These are phyloP conservation scores for Leccinum uliginosum DNA, from an alignment of 768 basidiomycete species.

Conservation along the genomic window DNA sequence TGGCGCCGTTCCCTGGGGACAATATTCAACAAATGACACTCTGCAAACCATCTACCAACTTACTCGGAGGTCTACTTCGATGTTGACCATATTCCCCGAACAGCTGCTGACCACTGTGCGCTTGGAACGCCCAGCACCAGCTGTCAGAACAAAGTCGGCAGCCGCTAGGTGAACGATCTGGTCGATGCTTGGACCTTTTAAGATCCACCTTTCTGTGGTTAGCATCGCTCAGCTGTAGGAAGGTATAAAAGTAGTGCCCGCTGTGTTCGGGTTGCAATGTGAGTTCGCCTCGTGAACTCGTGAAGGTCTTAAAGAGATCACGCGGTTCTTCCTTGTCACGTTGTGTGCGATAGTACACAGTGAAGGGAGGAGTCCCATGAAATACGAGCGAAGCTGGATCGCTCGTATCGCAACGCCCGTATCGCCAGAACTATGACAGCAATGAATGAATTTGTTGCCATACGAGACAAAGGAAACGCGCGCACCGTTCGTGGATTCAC, in stretches of 20 bases:
- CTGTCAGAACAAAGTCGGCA: constrained; percentile 58
- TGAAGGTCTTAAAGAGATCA: constrained; percentile 56
- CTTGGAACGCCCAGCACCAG: constrained; percentile 41
- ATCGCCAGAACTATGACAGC: constrained; percentile 66
- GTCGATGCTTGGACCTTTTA: constrained; percentile 71
- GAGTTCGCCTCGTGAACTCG: constrained; percentile 70
- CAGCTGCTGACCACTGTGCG: constrained; percentile 71
- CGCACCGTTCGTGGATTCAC: constrained; percentile 84
- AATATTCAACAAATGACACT: background rate
- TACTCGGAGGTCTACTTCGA: constrained; percentile 80
- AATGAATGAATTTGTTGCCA: constrained; percentile 6
- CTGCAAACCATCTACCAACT: constrained; percentile 16
- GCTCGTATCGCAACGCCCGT: too few relatives aligned
- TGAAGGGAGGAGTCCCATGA: constrained; percentile 87
- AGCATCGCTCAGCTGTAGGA: constrained; percentile 73
- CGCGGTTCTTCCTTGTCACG: constrained; percentile 62
- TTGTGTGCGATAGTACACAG: constrained; percentile 72
- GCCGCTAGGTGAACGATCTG: constrained; percentile 85
- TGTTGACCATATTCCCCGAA: constrained; percentile 66
- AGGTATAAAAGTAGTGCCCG: constrained; percentile 84
- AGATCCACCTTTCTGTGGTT: constrained; percentile 78
- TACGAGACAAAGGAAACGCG: background rate
- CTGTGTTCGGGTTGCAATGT: constrained; percentile 83
- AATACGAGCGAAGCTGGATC: constrained; percentile 84
- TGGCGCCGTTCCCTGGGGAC: constrained; percentile 74